These are phyloP conservation scores for Phoma herbarum DNA, from an alignment of 2,329 filamentous ascomycete species.

Conservation along the genomic window DNA sequence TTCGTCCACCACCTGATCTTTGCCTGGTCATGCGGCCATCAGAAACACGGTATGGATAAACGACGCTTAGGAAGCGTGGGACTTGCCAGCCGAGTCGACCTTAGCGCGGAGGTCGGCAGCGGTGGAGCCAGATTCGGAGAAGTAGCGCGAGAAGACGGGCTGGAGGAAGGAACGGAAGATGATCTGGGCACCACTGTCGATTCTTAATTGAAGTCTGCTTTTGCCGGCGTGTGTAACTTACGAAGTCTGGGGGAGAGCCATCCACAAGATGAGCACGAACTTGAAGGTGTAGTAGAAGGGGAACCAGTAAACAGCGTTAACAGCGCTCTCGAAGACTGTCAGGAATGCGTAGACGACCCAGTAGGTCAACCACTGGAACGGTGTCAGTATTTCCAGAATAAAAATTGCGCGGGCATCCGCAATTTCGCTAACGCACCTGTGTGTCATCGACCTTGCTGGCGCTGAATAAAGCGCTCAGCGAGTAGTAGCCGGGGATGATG, in stretches of 20 bases:
- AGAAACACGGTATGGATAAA: constrained; percentile 34
- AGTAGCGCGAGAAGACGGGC: constrained; percentile 93
- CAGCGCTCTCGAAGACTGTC: constrained; percentile 82
- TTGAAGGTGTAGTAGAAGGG: constrained; percentile 99
- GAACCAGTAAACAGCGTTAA: constrained; percentile 92
- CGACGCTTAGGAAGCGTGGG: constrained; percentile 32
- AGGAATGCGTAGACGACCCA: constrained; percentile 88
- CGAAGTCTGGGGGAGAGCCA: constrained; percentile 93
- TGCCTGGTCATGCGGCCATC: constrained; percentile 42
- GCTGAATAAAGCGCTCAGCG: constrained; percentile 78
- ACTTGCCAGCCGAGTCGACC: constrained; percentile 72
- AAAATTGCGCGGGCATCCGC: constrained; percentile 18
- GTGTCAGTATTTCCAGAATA: constrained; percentile 48
- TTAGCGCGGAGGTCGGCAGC: constrained; percentile 88
- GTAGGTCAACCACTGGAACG: constrained; percentile 75
- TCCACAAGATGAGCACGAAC: constrained; percentile 96
- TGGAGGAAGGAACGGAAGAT: constrained; percentile 96
- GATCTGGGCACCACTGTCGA: constrained; percentile 84
- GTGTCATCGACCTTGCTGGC: constrained; percentile 78
- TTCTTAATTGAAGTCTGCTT: constrained; percentile 33
- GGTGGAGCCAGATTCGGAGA: constrained; percentile 73
- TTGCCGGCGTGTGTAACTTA: constrained; percentile 60
- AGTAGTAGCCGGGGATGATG: constrained; percentile 84
- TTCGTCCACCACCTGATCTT: constrained; percentile 8
- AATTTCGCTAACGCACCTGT: constrained; percentile 65